Evolutionary conservation across 75 land plant species (phyloP), one percentile per base, ranked within the genome.

Genomic region (Ceratopteris richardii): DNA sequence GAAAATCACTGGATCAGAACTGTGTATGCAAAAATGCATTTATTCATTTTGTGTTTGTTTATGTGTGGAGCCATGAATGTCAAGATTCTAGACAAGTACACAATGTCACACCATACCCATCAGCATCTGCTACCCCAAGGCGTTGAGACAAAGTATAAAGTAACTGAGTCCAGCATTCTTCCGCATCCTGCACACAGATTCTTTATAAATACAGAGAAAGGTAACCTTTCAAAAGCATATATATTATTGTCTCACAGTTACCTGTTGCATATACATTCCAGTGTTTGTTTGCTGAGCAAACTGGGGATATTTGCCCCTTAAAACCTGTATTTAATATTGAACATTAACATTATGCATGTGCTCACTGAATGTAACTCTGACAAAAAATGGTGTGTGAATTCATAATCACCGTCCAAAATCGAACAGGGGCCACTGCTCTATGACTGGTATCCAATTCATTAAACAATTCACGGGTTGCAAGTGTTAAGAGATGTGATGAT

Each of bases 91-190:
- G n/a, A n/a, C n/a, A n/a, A n/a, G n/a, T n/a, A n/a, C n/a, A n/a
- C n/a, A n/a, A n/a, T n/a, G n/a, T n/a, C n/a, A n/a, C n/a, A n/a
- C 37, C 1, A 7, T 27, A 75, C 37, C 12, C 68, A 85, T 85
- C 82, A 73, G 29, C 80, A 68, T 77, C 75, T 18, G 81, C 31
- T 47, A 73, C 41, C 52, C 64, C 79, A 18, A 93, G 69, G 48
- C 88, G 80, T 55, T 83, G 87, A 14, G 96, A 86, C 29, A 93
- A 71, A n/a, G 87, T 81, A 58, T 85, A 93, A 50, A 93, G 50
- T 33, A 93, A 78, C 64, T 93, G 98, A 11, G 98, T 77, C 98
- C 98, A 93, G 54, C 96, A 93, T 64, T 93, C 98, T 66, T 93
- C 98, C 51, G 98, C 98, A 77, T 93, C 98, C 85, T 93, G 77